phyloP scores from a whole-genome alignment of 352 stramenopile species.

The Phytopythium kandeliae region DNA sequence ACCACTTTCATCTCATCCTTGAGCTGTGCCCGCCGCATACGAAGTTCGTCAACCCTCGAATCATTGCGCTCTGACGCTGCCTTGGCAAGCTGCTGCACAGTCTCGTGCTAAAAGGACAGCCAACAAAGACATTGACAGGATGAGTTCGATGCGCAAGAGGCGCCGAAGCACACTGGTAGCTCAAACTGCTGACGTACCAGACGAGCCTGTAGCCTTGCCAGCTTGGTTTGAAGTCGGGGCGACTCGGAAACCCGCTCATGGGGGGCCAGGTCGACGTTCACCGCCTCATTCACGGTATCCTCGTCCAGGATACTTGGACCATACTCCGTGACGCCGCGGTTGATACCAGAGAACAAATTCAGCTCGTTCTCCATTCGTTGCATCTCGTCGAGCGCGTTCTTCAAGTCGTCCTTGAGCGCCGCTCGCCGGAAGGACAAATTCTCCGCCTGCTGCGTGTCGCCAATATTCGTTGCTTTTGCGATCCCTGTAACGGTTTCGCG shows the following conservation, averaged over 20 bases:
- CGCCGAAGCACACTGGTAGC: neutral
- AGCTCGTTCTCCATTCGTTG: constrained; percentile 62
- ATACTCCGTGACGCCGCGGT: constrained; percentile 25
- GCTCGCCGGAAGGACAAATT: constrained; percentile 60
- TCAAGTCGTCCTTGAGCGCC: constrained; percentile 63
- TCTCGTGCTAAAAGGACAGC: constrained; percentile 39
- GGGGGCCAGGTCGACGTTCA: constrained; percentile 46
- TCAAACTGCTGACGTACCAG: constrained; percentile 16
- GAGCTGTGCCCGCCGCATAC: constrained; percentile 44
- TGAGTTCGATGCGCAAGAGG: neutral
- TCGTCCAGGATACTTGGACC: constrained; percentile 16
- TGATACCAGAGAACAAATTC: constrained; percentile 28
- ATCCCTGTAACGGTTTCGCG: constrained; percentile 60
- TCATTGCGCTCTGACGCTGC: constrained; percentile 52
- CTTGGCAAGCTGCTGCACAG: constrained; percentile 50
- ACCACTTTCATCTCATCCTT: constrained; percentile 74
- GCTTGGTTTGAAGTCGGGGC: constrained; percentile 35
- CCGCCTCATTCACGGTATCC: constrained; percentile 11
- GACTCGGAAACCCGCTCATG: constrained; percentile 33
- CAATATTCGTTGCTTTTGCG: constrained; percentile 39
- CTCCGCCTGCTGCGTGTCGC: constrained; percentile 50
- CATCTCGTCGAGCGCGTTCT: constrained; percentile 64
- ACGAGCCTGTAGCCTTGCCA: constrained; percentile 35
- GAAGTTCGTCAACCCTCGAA: constrained; percentile 35
- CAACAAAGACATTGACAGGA: neutral